Conservation (phyloP, 257 asterid genomes). For the Thymus quinquecostatus region DNA sequence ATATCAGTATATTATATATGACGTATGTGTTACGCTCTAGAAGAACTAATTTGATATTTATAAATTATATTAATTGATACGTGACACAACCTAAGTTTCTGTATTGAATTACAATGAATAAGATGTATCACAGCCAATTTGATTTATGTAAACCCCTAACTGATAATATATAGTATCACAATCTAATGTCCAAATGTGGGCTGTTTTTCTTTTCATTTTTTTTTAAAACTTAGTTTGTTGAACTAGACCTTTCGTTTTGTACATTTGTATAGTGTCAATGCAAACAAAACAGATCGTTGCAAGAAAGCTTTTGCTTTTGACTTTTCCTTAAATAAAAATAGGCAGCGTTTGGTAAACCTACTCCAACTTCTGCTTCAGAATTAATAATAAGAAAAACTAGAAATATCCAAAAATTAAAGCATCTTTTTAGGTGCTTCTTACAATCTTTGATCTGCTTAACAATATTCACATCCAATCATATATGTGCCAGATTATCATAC, state of each 20-base stretch:
- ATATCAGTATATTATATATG: too few species aligned
- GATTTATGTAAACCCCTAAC: not conserved
- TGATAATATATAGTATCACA: not conserved
- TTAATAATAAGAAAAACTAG: not conserved
- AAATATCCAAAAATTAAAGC: not conserved
- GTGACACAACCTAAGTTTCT: not conserved
- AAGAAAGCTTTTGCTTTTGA: not conserved
- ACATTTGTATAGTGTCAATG: not conserved
- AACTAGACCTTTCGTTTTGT: not conserved
- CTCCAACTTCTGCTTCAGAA: not conserved
- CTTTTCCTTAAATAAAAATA: not conserved
- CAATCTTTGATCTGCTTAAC: too few species aligned
- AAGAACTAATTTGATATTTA: too few species aligned
- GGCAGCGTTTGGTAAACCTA: conserved; percentile 8
- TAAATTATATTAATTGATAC: too few species aligned
- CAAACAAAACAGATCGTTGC: not conserved
- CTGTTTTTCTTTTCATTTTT: not conserved
- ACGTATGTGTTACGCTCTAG: too few species aligned
- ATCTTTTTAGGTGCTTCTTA: too few species aligned
- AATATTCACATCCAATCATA: too few species aligned
- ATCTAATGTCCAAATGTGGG: too few species aligned
- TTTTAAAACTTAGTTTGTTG: too few species aligned
- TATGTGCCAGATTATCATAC: too few species aligned
- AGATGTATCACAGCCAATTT: not conserved
- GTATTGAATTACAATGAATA: not conserved